These are phyloP conservation scores for Penicillium italicum DNA, from an alignment of 2,329 filamentous ascomycete genomes.

Conservation along the genomic window DNA sequence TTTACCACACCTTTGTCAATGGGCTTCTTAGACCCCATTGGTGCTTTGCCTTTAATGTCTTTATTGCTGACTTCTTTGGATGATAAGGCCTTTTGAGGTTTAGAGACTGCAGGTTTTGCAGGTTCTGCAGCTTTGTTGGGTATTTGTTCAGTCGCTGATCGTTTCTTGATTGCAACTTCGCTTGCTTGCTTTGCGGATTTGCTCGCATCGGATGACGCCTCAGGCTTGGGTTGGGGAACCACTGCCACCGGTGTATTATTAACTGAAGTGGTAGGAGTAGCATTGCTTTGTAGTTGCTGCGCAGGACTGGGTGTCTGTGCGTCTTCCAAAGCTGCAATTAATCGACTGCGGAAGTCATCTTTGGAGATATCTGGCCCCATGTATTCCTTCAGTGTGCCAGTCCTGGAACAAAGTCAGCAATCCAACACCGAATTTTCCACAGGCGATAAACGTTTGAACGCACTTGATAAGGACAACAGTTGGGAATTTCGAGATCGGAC, in stretches of 20 bases:
- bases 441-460: slow-evolving; percentile 16
- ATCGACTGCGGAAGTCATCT: slow-evolving; percentile 61
- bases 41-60: slow-evolving; percentile 39
- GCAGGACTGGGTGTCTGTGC: not conserved
- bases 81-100: slow-evolving; percentile 58
- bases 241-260: slow-evolving; percentile 7
- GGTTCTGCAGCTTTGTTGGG: slow-evolving; percentile 22
- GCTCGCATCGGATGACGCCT: not conserved
- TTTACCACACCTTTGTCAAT: slow-evolving; percentile 4
- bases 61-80: slow-evolving; percentile 62
- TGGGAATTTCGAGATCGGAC: slow-evolving; percentile 73
- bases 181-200: slow-evolving; percentile 1
- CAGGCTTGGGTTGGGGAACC: slow-evolving; percentile 15
- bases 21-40: slow-evolving; percentile 11
- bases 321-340: slow-evolving; percentile 46
- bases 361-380: slow-evolving; percentile 61
- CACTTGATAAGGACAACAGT: slow-evolving; percentile 75
- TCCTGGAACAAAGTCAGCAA: slow-evolving; percentile 44
- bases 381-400: slow-evolving; percentile 74
- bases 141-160: not conserved
- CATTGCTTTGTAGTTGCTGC: slow-evolving; percentile 5
- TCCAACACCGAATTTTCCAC: not conserved
- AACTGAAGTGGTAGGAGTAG: slow-evolving; percentile 2
- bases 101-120: slow-evolving; percentile 43
- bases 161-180: not conserved